Evolutionary conservation across 345 rosid species (phyloP).

Genomic region (Eucalyptus shirleyi): DNA sequence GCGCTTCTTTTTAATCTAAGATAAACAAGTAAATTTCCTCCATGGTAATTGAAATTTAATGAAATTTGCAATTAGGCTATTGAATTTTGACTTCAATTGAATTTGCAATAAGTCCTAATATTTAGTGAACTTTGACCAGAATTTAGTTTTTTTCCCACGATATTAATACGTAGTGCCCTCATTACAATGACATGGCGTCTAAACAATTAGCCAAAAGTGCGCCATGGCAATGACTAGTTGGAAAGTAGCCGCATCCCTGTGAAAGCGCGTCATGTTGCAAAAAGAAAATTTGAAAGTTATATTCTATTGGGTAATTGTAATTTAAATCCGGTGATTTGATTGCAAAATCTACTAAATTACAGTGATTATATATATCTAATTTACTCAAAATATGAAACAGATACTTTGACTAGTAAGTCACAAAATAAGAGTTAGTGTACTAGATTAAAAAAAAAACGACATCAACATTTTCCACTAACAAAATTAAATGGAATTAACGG

Average conservation of each 20-base stretch:
- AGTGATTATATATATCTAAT: not conserved
- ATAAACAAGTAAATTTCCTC: not conserved
- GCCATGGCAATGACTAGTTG: not conserved
- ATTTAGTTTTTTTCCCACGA: not conserved
- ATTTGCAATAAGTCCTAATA: too few relatives aligned
- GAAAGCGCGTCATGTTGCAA: not conserved
- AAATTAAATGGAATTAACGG: too few relatives aligned
- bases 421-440: too few relatives aligned
- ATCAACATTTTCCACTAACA: too few relatives aligned
- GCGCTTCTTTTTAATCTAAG: not conserved
- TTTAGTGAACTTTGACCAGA: not conserved
- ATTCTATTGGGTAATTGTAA: not conserved
- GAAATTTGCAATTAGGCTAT: not conserved
- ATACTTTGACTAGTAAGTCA: too few relatives aligned
- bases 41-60: not conserved
- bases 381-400: not conserved
- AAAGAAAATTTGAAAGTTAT: not conserved
- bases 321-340: not conserved
- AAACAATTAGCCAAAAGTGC: not conserved
- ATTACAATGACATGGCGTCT: not conserved
- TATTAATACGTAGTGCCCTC: not conserved
- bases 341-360: not conserved
- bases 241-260: not conserved
- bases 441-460: too few relatives aligned
- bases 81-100: not conserved